Conservation (phyloP, 164 flowering plant genomes). For the Aristolochia californica region DNA sequence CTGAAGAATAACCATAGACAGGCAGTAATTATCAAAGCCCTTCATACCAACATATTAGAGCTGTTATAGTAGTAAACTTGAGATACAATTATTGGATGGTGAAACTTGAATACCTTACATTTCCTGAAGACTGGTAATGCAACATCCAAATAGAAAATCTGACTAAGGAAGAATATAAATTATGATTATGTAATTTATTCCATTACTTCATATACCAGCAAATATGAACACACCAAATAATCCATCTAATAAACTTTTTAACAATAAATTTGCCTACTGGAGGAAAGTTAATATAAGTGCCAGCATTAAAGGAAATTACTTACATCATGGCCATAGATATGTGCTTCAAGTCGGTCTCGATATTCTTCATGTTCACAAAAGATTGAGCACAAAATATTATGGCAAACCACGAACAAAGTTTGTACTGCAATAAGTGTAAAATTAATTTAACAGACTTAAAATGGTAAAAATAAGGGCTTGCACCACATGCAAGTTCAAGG, state of each 20-base stretch:
- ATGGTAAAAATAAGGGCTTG: background rate
- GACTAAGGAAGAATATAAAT: too few relatives aligned
- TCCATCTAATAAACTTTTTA: background rate
- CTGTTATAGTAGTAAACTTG: too few relatives aligned
- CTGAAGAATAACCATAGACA: too few relatives aligned
- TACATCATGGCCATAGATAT: conserved; percentile 93
- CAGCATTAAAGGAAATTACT: conserved; percentile 14
- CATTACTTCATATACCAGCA: background rate
- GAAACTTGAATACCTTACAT: too few relatives aligned
- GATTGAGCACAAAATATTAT: conserved; percentile 87
- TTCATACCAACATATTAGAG: too few relatives aligned
- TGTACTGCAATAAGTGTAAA: conserved; percentile 50
- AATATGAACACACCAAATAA: background rate
- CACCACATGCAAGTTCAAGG: background rate
- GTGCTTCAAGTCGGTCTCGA: conserved; percentile 85
- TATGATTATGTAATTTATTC: background rate
- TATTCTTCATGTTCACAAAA: conserved; percentile 78
- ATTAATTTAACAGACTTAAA: background rate
- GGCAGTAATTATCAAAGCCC: too few relatives aligned
- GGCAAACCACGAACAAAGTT: conserved; percentile 92
- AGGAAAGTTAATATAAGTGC: background rate
- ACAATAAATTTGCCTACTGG: background rate
- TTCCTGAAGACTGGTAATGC: too few relatives aligned
- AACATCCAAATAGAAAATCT: too few relatives aligned
- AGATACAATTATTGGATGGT: too few relatives aligned